Evolutionary conservation across 2,329 filamentous ascomycete species (phyloP).

Genomic region (Beauveria sp.): DNA sequence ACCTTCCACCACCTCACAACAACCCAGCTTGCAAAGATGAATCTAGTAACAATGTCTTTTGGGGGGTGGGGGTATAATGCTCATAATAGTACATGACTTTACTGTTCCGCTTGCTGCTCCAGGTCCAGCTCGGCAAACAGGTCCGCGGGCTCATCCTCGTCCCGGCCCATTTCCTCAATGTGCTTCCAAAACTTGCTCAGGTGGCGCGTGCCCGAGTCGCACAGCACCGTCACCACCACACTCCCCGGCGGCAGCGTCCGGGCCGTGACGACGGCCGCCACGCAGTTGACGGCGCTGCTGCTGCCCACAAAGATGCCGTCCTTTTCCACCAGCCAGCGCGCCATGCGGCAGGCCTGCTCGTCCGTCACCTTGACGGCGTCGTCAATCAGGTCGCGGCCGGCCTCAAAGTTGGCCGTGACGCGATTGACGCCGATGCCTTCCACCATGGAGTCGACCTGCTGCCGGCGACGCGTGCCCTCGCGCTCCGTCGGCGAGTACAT

Average conservation of each 20-base stretch:
- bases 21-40: neutral
- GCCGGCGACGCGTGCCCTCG: conserved; percentile 81
- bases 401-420: conserved; percentile 88
- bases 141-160: conserved; percentile 44
- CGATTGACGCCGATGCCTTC: conserved; percentile 95
- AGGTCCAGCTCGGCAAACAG: conserved; percentile 45
- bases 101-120: conserved; percentile 13
- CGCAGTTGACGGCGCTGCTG: conserved; percentile 94
- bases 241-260: conserved; percentile 54
- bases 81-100: conserved; percentile 7
- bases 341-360: conserved; percentile 84
- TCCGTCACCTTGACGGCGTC: conserved; percentile 87
- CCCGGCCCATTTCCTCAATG: conserved; percentile 60
- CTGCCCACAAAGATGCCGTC: conserved; percentile 94
- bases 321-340: conserved; percentile 90
- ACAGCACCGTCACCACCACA: conserved; percentile 73
- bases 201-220: conserved; percentile 75
- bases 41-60: neutral
- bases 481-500: conserved; percentile 88
- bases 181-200: conserved; percentile 79
- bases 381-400: conserved; percentile 76
- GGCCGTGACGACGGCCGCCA: conserved; percentile 65
- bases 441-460: conserved; percentile 92
- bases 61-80: neutral
- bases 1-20: neutral